Base-by-base conservation (phyloP, 1,139 yeast species). In the Yamadazyma spencermartinsiae region DNA sequence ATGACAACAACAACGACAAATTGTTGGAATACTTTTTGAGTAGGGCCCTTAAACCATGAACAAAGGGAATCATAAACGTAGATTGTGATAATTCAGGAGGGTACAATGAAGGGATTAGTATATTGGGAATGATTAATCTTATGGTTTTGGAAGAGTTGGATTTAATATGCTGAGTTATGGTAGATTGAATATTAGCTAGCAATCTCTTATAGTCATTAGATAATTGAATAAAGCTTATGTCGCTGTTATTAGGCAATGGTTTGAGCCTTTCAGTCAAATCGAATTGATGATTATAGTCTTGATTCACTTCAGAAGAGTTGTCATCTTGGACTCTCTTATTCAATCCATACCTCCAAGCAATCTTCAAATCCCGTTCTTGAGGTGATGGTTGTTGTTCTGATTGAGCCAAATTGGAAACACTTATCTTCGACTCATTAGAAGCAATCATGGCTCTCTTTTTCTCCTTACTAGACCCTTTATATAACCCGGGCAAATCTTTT, bases 261-360 rank as follows among this genome's bases (percentile, higher is more conserved):
- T 73, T 53, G 34, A 87, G 51, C 25, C 82, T 72, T 23, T 83
- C 77, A 0, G 95, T 86, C 38, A 85, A 79, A 54, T 88, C 96
- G 61, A 81, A 87, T 60, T 77, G 94, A 56, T 82, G 67, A 52
- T 69, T 80, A 62, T 82, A 81, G 51, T 79, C 56, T 35, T 78
- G 79, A 50, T 78, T 71, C 7, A 60, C 54, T 3, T 51, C 48
- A 4, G 43, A 35, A 7, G 39, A 30, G 24, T 37, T 42, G 6
- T 36, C 40, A 11, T 51, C 55, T 2, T 57, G 49, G 28, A 62
- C 55, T 39, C 63, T 74, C 40, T 76, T 76, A 32, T 72, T 74
- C 37, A 82, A 58, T 0, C 88, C 88, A 51, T 87, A 87, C 52
- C 95, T 76, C 96, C 96, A 87, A 1, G 96, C 95, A 51, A 87